Base-by-base conservation (phyloP, 2,329 filamentous ascomycete genomes). In the Penicillium decumbens region DNA sequence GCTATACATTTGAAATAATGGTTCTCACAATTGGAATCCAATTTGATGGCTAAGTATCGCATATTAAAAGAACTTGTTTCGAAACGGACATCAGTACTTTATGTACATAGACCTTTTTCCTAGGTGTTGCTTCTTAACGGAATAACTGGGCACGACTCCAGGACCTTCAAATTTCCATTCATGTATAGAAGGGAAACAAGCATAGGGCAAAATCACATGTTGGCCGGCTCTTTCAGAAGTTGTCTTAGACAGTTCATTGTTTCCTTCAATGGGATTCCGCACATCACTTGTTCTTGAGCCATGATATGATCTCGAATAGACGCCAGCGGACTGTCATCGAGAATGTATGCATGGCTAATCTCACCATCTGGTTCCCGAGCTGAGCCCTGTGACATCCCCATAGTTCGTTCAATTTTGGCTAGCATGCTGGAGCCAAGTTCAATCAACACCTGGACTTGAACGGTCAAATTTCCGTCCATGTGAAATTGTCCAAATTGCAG, bases 381-480 rank as follows among this genome's bases (percentile, higher is more conserved):
- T 6, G 12, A 4, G 4, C 9, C n/a, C 10, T 35, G 30, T 8
- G 47, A n/a, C 6, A 56, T 27, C 2, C 48, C 46, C 8, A 61
- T 29, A 10, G 43, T 28, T 5, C 24, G 30, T 20, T 59, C 57
- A 23, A 60, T 43, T 9, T 57, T 53, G 0, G 6, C 15, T 10
- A 61, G 33, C 32, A 53, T 53, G 23, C 39, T 45, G 5, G 51
- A 53, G 37, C 50, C 43, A 8, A 57, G 41, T 1, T 59, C 55
- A 27, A 57, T 45, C 1, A 60, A 15, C 1, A 27, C 32, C 24
- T 57, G 45, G 3, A 56, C 23, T 35, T 59, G 56, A 3, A 28
- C 13, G 7, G 38, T 32, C 1, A 58, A 23, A 12, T 45, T 51
- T 15, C 48, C 44, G 4, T 56, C 45, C 46, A 58, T 47, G 3